Conservation (phyloP, 2,329 filamentous ascomycete genomes). For the Plenodomus tracheiphilus region DNA sequence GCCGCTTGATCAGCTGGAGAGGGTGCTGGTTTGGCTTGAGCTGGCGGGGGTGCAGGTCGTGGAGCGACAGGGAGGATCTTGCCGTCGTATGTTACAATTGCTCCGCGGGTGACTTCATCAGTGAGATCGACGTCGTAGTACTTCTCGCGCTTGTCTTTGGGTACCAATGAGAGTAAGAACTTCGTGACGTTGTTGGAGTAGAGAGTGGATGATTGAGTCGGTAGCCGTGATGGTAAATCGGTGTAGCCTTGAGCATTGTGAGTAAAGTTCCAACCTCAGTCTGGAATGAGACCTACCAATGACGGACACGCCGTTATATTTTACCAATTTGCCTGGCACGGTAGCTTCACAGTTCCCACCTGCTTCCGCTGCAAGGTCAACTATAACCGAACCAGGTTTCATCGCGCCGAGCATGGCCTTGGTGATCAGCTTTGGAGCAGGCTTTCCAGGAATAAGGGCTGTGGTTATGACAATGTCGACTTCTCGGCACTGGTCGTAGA, state of each 20-base stretch:
- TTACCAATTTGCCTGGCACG: constrained; percentile 68
- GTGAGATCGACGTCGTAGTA: constrained; percentile 78
- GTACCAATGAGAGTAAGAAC: constrained; percentile 78
- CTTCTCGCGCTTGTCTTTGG: constrained; percentile 75
- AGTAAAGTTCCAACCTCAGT: constrained; percentile 38
- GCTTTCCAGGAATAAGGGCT: constrained; percentile 83
- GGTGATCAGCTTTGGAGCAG: constrained; percentile 82
- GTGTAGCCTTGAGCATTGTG: constrained; percentile 64
- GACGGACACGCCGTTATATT: constrained; percentile 77
- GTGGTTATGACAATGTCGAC: constrained; percentile 94
- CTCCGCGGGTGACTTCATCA: constrained; percentile 83
- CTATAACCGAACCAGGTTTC: constrained; percentile 87
- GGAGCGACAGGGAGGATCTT: constrained; percentile 75
- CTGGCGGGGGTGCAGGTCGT: constrained; percentile 64
- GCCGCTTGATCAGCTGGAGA: constrained; percentile 48
- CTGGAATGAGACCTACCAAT: constrained; percentile 62
- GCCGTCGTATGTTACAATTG: constrained; percentile 80
- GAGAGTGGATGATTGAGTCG: constrained; percentile 84
- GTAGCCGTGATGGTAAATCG: constrained; percentile 81
- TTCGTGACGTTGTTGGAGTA: constrained; percentile 96
- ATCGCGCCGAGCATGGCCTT: constrained; percentile 80
- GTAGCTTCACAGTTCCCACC: constrained; percentile 89
- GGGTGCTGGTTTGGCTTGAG: constrained; percentile 50
- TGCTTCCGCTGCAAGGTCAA: constrained; percentile 84
- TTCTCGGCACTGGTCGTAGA: constrained; percentile 82